A percentile compares a stretch with the other conserved stretches of the same genome.
These are phyloP conservation scores for Musa beccarii DNA, from an alignment of 176 grass and related monocot species.

Conservation along the genomic window DNA sequence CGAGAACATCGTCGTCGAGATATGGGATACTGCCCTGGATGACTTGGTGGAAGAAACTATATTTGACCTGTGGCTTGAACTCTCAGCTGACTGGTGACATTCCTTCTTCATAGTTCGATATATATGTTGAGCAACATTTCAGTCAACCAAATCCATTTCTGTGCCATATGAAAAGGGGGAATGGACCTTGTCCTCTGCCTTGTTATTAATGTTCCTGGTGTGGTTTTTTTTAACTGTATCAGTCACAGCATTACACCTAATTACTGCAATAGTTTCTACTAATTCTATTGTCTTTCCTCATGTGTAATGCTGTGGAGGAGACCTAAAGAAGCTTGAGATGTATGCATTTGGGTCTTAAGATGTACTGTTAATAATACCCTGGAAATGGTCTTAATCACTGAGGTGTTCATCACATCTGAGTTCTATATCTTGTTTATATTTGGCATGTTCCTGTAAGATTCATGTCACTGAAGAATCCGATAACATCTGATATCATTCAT, in stretches of 20 bases:
- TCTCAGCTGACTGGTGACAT: constrained; percentile 8
- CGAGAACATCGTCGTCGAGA: constrained; percentile 57
- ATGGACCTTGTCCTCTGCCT: background rate
- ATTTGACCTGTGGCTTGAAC: constrained; percentile 77
- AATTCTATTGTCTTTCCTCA: background rate
- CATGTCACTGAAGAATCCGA: too few relatives aligned
- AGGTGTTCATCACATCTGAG: too few relatives aligned
- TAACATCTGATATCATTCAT: too few relatives aligned
- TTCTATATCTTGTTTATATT: too few relatives aligned
- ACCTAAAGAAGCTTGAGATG: background rate
- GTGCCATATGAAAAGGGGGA: background rate
- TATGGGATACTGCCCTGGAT: constrained; percentile 75
- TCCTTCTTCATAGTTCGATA: background rate
- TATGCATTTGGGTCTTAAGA: background rate
- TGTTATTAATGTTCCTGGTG: background rate
- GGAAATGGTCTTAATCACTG: too few relatives aligned
- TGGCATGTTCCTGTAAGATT: too few relatives aligned
- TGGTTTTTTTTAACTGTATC: background rate
- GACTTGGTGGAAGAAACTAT: constrained; percentile 80
- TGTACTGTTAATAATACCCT: background rate
- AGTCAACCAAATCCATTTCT: background rate
- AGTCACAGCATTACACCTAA: background rate
- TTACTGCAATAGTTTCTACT: constrained; percentile 1
- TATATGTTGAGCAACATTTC: background rate
- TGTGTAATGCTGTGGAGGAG: background rate